Evolutionary conservation across 169 alveolate genomes (phyloP).

Genomic region (Cryptosporidium sp.): DNA sequence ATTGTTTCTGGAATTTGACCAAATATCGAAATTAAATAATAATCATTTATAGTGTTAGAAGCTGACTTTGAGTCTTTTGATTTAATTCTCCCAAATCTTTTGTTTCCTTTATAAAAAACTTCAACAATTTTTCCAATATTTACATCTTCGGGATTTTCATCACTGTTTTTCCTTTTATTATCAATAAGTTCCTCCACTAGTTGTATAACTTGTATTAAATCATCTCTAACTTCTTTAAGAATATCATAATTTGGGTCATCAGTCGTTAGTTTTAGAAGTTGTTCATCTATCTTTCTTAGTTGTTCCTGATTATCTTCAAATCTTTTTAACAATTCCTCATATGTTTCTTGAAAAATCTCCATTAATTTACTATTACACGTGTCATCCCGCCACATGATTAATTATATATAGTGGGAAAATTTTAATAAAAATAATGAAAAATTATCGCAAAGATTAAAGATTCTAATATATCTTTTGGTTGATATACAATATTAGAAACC

Average conservation of each 20-base stretch:
- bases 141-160: background rate
- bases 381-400: slow-evolving; percentile 1
- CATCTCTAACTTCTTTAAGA: slow-evolving; percentile 17
- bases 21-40: slow-evolving; percentile 8
- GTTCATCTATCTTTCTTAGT: slow-evolving; percentile 9
- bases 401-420: background rate
- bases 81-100: slow-evolving; percentile 48
- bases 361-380: slow-evolving; percentile 1
- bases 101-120: slow-evolving; percentile 24
- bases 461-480: too few relatives aligned
- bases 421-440: background rate
- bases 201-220: slow-evolving; percentile 20
- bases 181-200: slow-evolving; percentile 20
- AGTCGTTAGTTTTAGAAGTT: background rate
- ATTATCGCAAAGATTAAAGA: too few relatives aligned
- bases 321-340: slow-evolving; percentile 2
- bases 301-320: slow-evolving; percentile 16
- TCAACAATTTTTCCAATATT: slow-evolving; percentile 28
- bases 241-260: slow-evolving; percentile 1
- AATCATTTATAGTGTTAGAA: background rate
- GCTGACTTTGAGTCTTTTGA: background rate
- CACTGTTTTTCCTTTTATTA: background rate
- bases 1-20: background rate
- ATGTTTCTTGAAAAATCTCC: slow-evolving; percentile 29
- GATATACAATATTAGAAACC: background rate